Evolutionary conservation across 2,329 filamentous ascomycete genomes (phyloP).

Genomic region (Fusarium abutilonis): DNA sequence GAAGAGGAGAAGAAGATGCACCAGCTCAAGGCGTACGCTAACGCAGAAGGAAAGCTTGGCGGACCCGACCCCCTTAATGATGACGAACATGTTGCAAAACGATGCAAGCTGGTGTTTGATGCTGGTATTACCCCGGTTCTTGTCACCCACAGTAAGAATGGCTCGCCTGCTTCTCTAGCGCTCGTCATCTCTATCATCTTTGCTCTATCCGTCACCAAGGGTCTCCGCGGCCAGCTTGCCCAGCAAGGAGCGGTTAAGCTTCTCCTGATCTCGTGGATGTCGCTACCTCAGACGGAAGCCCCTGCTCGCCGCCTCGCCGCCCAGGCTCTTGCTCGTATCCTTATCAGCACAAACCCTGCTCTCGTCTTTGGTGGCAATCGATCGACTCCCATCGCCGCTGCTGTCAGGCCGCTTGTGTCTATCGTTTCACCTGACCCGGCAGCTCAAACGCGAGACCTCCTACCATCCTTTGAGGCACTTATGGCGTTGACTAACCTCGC

Average conservation of each 20-base stretch:
- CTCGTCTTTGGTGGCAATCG: slow-evolving; percentile 84
- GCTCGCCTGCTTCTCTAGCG: slow-evolving; percentile 74
- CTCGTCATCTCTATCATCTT: slow-evolving; percentile 81
- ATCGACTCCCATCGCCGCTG: slow-evolving; percentile 77
- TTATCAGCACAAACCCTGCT: slow-evolving; percentile 85
- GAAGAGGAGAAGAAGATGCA: slow-evolving; percentile 94
- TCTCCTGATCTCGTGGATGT: slow-evolving; percentile 75
- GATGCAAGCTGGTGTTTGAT: slow-evolving; percentile 82
- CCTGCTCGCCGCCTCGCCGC: slow-evolving; percentile 69
- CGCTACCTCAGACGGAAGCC: slow-evolving; percentile 64
- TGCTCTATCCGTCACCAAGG: slow-evolving; percentile 77
- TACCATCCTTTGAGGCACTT: slow-evolving; percentile 89
- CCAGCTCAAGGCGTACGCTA: slow-evolving; percentile 93
- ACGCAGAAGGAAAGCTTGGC: slow-evolving; percentile 75
- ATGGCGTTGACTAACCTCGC: slow-evolving; percentile 95
- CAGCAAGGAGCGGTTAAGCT: slow-evolving; percentile 95
- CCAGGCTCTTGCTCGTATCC: slow-evolving; percentile 83
- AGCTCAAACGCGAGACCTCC: slow-evolving; percentile 75
- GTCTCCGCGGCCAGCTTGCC: slow-evolving; percentile 79
- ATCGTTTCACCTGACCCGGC: slow-evolving; percentile 75
- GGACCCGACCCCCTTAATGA: slow-evolving; percentile 75
- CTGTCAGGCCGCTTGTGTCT: slow-evolving; percentile 82
- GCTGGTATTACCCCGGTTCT: slow-evolving; percentile 81
- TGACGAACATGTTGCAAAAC: slow-evolving; percentile 76
- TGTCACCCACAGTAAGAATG: slow-evolving; percentile 77